Conservation (phyloP, 1,139 yeast species). For the Tardiomyces blankii region DNA sequence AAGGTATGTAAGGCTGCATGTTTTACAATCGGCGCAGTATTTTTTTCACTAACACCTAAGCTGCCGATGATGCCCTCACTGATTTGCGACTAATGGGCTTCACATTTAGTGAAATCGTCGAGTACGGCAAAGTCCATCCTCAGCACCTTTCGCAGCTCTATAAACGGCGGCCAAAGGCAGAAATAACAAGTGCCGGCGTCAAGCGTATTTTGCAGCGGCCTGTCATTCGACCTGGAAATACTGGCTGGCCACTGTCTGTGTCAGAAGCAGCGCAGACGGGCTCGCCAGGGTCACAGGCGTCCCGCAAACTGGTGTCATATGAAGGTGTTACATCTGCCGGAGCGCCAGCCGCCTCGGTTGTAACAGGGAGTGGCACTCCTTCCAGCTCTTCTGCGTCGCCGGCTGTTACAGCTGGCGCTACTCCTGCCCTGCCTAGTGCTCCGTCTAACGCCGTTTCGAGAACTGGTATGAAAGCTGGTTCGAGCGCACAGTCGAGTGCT, state of each 20-base stretch:
- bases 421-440: no score
- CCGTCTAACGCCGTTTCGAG: no score
- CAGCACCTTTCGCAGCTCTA: slow-evolving; percentile 11
- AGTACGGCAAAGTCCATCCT: slow-evolving; percentile 11
- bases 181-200: background rate
- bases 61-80: slow-evolving; percentile 12
- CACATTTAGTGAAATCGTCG: slow-evolving; percentile 18
- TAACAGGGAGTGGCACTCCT: no score
- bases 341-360: no score
- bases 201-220: background rate
- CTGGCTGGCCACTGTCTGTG: background rate
- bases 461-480: no score
- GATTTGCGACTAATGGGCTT: slow-evolving; percentile 20
- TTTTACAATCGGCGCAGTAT: no score
- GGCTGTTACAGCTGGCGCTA: no score
- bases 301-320: background rate
- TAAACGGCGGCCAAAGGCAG: slow-evolving; percentile 6
- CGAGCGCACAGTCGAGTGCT: no score
- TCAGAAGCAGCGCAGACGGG: background rate
- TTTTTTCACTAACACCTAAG: background rate
- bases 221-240: background rate
- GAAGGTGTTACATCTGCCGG: background rate
- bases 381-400: no score
- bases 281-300: background rate
- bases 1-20: no score